Percentiles rank a stretch among this genome's conserved stretches.
These are phyloP conservation scores for Fulvia fulva DNA, from an alignment of 2,329 filamentous ascomycete species.

Conservation along the genomic window DNA sequence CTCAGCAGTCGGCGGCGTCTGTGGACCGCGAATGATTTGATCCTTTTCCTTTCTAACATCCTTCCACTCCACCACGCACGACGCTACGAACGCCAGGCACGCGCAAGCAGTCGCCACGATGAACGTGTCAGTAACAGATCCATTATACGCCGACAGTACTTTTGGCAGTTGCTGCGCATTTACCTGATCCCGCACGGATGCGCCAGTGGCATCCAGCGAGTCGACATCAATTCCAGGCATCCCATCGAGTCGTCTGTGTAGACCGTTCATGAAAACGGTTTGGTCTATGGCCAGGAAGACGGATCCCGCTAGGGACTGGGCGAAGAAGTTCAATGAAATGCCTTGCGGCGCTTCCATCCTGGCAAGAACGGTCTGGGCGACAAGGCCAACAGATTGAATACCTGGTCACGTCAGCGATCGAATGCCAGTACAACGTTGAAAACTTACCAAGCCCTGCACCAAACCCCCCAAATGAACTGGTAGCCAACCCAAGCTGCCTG, in stretches of 20 bases:
- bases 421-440: background rate
- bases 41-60: constrained; percentile 55
- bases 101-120: constrained; percentile 56
- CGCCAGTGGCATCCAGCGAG: constrained; percentile 50
- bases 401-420: constrained; percentile 25
- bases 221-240: constrained; percentile 40
- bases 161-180: constrained; percentile 46
- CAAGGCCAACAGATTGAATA: constrained; percentile 39
- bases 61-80: constrained; percentile 58
- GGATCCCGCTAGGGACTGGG: constrained; percentile 45
- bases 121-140: constrained; percentile 56
- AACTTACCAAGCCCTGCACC: constrained; percentile 45
- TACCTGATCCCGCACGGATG: constrained; percentile 55
- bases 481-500: constrained; percentile 37
- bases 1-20: no score
- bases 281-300: constrained; percentile 48
- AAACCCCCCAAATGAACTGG: constrained; percentile 32
- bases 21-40: constrained; percentile 20
- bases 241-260: constrained; percentile 37
- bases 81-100: constrained; percentile 52
- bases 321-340: constrained; percentile 46
- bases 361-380: constrained; percentile 43
- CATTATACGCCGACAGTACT: constrained; percentile 62
- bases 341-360: constrained; percentile 43
- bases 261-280: constrained; percentile 48